Percentiles rank a stretch among this genome's conserved stretches.
These are phyloP conservation scores for Albizia julibrissin DNA, from an alignment of 306 rosid species.

Conservation along the genomic window DNA sequence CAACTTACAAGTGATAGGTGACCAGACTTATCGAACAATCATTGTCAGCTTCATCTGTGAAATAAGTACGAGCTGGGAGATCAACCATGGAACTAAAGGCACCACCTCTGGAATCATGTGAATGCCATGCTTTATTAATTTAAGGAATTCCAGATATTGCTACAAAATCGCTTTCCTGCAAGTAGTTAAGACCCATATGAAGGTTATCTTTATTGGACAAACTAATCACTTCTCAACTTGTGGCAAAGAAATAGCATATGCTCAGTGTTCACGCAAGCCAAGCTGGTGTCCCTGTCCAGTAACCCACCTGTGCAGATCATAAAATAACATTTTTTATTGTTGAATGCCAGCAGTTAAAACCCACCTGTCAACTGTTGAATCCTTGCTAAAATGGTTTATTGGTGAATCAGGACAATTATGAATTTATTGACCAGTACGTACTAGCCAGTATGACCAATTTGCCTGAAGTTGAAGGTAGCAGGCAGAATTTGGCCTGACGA, in stretches of 20 bases:
- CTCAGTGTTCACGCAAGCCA: constrained; percentile 53
- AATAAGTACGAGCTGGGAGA: constrained; percentile 60
- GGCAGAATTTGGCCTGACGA: constrained; percentile 50
- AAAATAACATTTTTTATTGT: constrained; percentile 47
- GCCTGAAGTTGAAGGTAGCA: constrained; percentile 51
- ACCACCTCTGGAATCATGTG: constrained; percentile 68
- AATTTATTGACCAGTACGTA: constrained; percentile 44
- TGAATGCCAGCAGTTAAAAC: not conserved
- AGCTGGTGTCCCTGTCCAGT: constrained; percentile 42
- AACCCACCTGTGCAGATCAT: constrained; percentile 43
- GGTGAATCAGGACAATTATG: constrained; percentile 48
- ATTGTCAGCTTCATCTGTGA: constrained; percentile 54
- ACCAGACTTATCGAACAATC: constrained; percentile 53
- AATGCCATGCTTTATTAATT: constrained; percentile 52
- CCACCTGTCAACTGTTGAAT: constrained; percentile 42
- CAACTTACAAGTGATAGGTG: constrained; percentile 62
- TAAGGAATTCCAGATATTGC: constrained; percentile 54
- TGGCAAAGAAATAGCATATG: constrained; percentile 42
- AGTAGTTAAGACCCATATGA: constrained; percentile 40
- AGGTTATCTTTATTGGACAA: constrained; percentile 57
- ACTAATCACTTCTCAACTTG: constrained; percentile 49
- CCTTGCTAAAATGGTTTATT: constrained; percentile 36
- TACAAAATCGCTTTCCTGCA: not conserved
- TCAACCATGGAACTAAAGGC: constrained; percentile 85
- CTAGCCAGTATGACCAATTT: constrained; percentile 52